Evolutionary conservation across 2,329 filamentous ascomycete species (phyloP), one percentile per base, ranked within the genome.

Genomic region (Claviceps pazoutovae): DNA sequence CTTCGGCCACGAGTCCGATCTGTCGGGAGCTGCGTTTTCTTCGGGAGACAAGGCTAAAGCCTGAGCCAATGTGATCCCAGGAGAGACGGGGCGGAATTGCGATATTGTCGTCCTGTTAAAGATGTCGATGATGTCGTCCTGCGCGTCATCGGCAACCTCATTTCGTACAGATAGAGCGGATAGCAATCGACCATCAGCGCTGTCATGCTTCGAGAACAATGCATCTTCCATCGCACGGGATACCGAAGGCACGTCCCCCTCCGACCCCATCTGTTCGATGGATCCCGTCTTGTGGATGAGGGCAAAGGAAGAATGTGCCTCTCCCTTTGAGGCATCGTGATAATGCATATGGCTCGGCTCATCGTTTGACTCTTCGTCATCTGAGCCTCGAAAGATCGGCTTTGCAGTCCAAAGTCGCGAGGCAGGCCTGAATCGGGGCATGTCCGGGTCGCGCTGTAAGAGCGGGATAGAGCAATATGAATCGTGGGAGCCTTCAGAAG

Each of bases 391-490:
- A 4, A 81, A 67, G 30, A 82, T 63, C 0, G 80, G 82, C 43
- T 69, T 72, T 41, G 79, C 67, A 9, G 73, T 74, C 79, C 79
- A 82, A 36, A 39, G 42, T 6, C 23, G 48, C 14, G 48, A 42
- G 4, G 14, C 26, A 13, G 37, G 19, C 53, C 74, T 71, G 6
- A 62, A 65, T 11, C 30, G 30, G 30, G 30, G 68, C 68, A 55
- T 79, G 0, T 72, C 74, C 34, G 75, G 62, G 3, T 77, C 85
- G 48, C 85, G 79, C 55, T 91, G 84, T 13, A 94, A 74, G 7
- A 93, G 74, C 4, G 88, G 87, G 37, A 83, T 81, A 0, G 86
- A 90, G 41, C 79, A 83, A 62, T 88, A 89, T 0, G 86, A 91
- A 48, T 83, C 81, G 30, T 80, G 76, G 0, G 87, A 89, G 52